Percentiles rank a stretch among this genome's conserved stretches.
Conservation (phyloP, 169 alveolate species). For the Babesia bovis region DNA sequence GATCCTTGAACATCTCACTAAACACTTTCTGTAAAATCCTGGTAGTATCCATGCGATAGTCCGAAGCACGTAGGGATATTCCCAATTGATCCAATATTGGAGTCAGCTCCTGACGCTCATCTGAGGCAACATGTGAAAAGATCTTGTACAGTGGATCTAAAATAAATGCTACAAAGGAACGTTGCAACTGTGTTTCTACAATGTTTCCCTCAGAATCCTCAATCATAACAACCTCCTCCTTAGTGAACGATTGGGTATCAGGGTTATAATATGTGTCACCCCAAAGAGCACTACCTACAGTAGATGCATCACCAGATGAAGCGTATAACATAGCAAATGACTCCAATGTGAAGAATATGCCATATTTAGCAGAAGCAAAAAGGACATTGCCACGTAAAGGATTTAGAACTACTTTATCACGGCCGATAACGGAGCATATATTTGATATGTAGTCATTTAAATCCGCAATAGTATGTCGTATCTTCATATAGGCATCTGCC, state of each 20-base stretch:
- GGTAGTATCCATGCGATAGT: conserved; percentile 55
- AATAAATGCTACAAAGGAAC: conserved; percentile 96
- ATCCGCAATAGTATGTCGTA: conserved; percentile 78
- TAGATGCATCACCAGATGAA: conserved; percentile 67
- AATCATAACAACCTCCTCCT: conserved; percentile 8
- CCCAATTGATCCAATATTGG: conserved; percentile 83
- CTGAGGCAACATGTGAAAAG: conserved; percentile 91
- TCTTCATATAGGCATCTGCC: conserved; percentile 97
- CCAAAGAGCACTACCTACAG: conserved; percentile 85
- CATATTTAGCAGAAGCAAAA: conserved; percentile 93
- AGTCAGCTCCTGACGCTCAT: conserved; percentile 92
- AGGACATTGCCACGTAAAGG: conserved; percentile 93
- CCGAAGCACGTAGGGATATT: conserved; percentile 39
- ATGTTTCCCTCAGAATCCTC: conserved; percentile 50
- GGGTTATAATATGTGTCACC: conserved; percentile 87
- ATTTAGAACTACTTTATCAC: conserved; percentile 67
- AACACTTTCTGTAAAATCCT: conserved; percentile 68
- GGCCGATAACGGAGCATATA: conserved; percentile 31
- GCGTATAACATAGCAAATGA: conserved; percentile 91
- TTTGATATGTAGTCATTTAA: conserved; percentile 57
- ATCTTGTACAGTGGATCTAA: conserved; percentile 98
- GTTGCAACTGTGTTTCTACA: conserved; percentile 75
- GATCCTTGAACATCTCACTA: conserved; percentile 67
- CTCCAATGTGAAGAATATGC: conserved; percentile 89
- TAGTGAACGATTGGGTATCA: conserved; percentile 59